These are phyloP conservation scores for Eragrostis curvula DNA, from an alignment of 176 grass and related monocot genomes.

Conservation along the genomic window DNA sequence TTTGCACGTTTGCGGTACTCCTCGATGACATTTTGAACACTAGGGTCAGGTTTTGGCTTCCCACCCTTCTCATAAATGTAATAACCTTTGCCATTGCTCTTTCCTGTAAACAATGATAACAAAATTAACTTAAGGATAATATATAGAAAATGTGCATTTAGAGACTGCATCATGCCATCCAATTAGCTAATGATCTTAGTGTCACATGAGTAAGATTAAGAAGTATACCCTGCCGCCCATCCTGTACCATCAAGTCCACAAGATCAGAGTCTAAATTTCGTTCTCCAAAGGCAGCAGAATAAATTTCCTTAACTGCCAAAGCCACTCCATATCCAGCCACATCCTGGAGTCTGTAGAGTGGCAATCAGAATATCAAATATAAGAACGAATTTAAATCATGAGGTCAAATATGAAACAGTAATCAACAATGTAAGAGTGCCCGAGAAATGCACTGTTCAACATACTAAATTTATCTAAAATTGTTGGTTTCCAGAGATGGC, in stretches of 20 bases:
- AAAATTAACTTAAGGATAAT: slow-evolving; percentile 24
- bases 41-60: slow-evolving; percentile 92
- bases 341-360: slow-evolving; percentile 72
- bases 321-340: slow-evolving; percentile 93
- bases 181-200: not conserved
- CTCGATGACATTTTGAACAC: slow-evolving; percentile 73
- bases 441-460: not conserved
- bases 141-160: not conserved
- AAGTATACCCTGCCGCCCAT: slow-evolving; percentile 79
- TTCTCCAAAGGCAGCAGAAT: slow-evolving; percentile 58
- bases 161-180: not conserved
- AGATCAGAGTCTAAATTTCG: slow-evolving; percentile 54
- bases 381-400: slow-evolving; percentile 3
- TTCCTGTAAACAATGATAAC: slow-evolving; percentile 56
- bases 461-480: slow-evolving; percentile 3
- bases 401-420: not conserved
- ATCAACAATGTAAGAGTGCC: not conserved
- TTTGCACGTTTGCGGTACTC: slow-evolving; percentile 67
- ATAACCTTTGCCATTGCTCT: slow-evolving; percentile 91
- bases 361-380: slow-evolving; percentile 22
- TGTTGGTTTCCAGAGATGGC: not conserved
- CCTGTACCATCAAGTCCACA: slow-evolving; percentile 61
- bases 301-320: slow-evolving; percentile 79
- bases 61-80: slow-evolving; percentile 94
- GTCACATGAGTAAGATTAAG: slow-evolving; percentile 27